Base-by-base conservation (phyloP, 2,329 filamentous ascomycete species). In the Phaeomoniella chlamydospora region DNA sequence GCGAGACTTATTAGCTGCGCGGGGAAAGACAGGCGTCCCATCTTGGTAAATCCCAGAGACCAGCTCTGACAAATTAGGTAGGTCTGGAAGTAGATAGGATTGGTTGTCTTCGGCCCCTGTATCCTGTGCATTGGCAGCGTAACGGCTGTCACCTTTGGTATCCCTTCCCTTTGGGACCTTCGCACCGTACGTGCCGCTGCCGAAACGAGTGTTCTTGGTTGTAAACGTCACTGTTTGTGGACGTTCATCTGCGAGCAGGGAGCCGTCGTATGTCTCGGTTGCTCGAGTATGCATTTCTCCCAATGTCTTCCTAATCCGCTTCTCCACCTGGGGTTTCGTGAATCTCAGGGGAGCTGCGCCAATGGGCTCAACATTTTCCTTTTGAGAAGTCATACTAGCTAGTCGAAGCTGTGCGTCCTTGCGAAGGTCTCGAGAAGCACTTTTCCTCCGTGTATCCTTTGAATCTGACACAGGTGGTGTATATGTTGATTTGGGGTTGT, bases 1-100 rank as follows among this genome's bases (percentile, higher is more conserved):
- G 22, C 70, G 67, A 10, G 70, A 71, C 4, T 55, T 52, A 30
- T 68, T 61, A 15, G 65, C 48, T n/a, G 58, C 52, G 22, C 68
- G 66, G 6, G 63, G 59, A 49, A 73, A 69, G 10, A 72, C 61
- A 0, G 71, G 70, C 1, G 70, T 73, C 10, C 68, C 69, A 43
- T 73, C 67, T 39, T 69, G 63, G 42, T 69, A 71, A 5, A 68
- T 59, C 36, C 70, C 71, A 15, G 71, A 74, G 9, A 77, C 65
- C 18, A 77, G 58, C 45, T 77, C 72, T 4, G 71, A 74, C 39
- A 76, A 61, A 43, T 77, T 73, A 5, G 70, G 67, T 31, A 75
- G 56, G 42, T 76, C 70, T 2, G 74, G 73, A 3, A 78, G 59
- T 34, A 72, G 61, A 47, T 77, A 77, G 0, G 74, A 77, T 40